These are phyloP conservation scores for Leptographium procerum DNA, from an alignment of 2,329 filamentous ascomycete species.

Conservation along the genomic window DNA sequence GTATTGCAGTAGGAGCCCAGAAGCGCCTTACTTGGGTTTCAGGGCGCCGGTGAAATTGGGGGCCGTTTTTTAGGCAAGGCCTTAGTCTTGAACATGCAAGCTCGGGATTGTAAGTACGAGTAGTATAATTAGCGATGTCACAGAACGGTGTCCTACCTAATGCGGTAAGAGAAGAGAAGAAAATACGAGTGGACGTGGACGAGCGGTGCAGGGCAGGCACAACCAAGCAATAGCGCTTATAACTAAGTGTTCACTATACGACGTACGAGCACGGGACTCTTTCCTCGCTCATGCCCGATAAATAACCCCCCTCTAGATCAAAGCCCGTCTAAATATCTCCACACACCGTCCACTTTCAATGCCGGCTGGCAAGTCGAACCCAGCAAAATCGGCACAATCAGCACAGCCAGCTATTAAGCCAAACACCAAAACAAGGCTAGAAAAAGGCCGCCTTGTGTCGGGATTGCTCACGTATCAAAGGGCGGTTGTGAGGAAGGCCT, in stretches of 20 bases:
- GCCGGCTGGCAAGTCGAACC: neutral
- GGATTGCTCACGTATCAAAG: neutral
- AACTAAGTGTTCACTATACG: neutral
- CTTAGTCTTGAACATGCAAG: too few relatives aligned
- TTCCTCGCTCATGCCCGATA: neutral
- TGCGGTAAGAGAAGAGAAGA: neutral
- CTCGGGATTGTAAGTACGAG: neutral
- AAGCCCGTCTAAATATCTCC: neutral
- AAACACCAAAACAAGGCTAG: neutral
- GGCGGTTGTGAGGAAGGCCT: neutral
- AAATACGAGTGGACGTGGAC: neutral
- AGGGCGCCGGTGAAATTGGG: neutral
- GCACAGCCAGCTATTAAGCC: neutral
- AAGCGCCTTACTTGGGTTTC: neutral
- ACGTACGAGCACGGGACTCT: neutral
- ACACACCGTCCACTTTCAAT: neutral
- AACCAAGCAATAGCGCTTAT: neutral
- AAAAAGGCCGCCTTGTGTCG: neutral
- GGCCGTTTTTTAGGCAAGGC: neutral
- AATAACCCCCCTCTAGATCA: neutral
- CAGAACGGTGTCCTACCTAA: conserved; percentile 1
- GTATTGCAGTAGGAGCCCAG: neutral
- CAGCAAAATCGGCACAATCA: neutral
- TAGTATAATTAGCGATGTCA: neutral
- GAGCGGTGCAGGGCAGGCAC: neutral